phyloP scores from a whole-genome alignment of 148 eudicot genomes.

The Arctostaphylos glauca region DNA sequence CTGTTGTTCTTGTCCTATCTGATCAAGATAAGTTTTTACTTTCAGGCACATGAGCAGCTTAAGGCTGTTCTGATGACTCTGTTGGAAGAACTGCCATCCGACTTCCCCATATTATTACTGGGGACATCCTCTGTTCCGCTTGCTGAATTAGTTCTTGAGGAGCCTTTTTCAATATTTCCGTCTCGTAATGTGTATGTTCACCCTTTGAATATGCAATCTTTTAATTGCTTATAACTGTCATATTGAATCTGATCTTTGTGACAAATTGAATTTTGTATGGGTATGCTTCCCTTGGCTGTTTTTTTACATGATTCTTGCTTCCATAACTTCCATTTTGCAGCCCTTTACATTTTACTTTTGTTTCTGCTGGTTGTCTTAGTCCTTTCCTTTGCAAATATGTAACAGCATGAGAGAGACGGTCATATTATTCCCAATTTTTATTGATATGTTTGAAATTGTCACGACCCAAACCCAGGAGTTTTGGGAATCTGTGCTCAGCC shows the following conservation, averaged over 20 bases:
- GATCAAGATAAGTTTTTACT: slow-evolving; percentile 22
- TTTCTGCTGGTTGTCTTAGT: background rate
- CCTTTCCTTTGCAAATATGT: background rate
- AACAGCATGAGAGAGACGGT: background rate
- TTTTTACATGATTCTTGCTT: background rate
- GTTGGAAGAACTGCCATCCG: slow-evolving; percentile 94
- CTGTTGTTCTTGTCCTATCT: slow-evolving; percentile 9
- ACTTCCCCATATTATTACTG: slow-evolving; percentile 74
- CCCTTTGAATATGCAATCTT: background rate
- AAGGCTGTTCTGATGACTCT: slow-evolving; percentile 78
- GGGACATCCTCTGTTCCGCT: slow-evolving; percentile 64
- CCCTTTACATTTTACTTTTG: background rate
- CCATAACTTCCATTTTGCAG: background rate
- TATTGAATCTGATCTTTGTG: background rate
- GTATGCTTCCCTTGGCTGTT: background rate
- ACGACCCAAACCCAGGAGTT: too few species aligned
- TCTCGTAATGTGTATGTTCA: slow-evolving; percentile 62
- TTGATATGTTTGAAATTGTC: background rate
- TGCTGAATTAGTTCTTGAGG: slow-evolving; percentile 46
- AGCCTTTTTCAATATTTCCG: slow-evolving; percentile 50
- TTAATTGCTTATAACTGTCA: background rate
- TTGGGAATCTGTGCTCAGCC: too few species aligned
- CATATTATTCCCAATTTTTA: background rate
- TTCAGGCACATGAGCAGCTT: slow-evolving; percentile 95
- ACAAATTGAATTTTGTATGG: background rate